These are phyloP conservation scores for Pseudogymnoascus sp. DNA, from an alignment of 2,329 filamentous ascomycete genomes.

Conservation along the genomic window DNA sequence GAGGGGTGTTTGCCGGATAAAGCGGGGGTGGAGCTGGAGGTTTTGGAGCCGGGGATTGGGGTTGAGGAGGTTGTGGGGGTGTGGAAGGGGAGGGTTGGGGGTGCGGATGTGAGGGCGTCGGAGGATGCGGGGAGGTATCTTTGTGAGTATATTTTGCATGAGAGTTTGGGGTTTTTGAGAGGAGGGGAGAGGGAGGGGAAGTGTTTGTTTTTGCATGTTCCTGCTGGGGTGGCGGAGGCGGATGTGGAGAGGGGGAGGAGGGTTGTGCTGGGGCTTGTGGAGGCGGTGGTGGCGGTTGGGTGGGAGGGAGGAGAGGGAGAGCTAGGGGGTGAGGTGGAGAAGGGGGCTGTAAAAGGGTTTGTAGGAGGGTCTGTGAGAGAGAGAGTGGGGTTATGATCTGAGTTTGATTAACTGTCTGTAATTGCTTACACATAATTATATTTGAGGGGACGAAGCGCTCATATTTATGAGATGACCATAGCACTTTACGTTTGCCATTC, in stretches of 20 bases:
- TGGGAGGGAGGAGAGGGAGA: background rate
- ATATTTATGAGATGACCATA: background rate
- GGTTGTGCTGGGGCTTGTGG: slow-evolving; percentile 46
- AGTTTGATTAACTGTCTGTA: background rate
- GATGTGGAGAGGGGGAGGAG: slow-evolving; percentile 42
- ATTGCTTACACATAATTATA: background rate
- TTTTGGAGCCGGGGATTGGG: slow-evolving; percentile 38
- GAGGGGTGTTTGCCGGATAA: slow-evolving; percentile 50
- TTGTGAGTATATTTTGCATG: slow-evolving; percentile 73
- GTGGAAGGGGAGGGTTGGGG: slow-evolving; percentile 43
- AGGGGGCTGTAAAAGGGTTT: background rate
- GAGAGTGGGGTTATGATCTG: background rate
- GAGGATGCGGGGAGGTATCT: slow-evolving; percentile 65
- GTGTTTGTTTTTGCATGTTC: slow-evolving; percentile 67
- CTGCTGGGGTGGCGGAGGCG: slow-evolving; percentile 45
- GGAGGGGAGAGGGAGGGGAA: slow-evolving; percentile 39
- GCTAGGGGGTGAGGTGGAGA: background rate
- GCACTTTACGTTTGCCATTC: background rate
- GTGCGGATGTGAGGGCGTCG: slow-evolving; percentile 48
- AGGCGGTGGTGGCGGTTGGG: slow-evolving; percentile 43
- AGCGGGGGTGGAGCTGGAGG: slow-evolving; percentile 36
- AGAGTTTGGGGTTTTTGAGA: slow-evolving; percentile 51
- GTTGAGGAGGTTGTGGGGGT: slow-evolving; percentile 46
- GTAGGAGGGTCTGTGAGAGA: slow-evolving; percentile 5
- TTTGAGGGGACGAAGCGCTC: background rate